These are phyloP conservation scores for Phytophthora megakarya DNA, from an alignment of 352 stramenopile genomes.

Conservation along the genomic window DNA sequence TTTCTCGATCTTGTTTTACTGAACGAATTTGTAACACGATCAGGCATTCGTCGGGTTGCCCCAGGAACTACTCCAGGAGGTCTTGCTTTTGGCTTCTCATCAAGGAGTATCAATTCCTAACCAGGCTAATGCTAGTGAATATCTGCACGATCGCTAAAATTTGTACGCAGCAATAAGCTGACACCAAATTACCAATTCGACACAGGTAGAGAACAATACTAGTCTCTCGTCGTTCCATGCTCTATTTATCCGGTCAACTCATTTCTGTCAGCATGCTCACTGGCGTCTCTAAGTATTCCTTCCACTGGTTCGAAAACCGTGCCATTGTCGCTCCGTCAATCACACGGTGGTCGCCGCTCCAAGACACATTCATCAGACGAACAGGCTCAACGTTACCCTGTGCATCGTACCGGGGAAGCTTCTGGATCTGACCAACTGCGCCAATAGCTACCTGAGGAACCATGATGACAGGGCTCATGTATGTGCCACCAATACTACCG, in stretches of 20 bases:
- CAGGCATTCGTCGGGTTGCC: conserved; percentile 70
- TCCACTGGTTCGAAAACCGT: conserved; percentile 97
- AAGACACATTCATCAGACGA: conserved; percentile 96
- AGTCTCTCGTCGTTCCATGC: background rate
- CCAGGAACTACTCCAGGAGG: conserved; percentile 71
- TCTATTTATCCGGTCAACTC: conserved; percentile 54
- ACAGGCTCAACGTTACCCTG: conserved; percentile 85
- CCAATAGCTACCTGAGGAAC: conserved; percentile 97
- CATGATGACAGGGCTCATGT: conserved; percentile 96
- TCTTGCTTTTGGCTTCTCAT: conserved; percentile 63
- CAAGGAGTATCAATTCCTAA: conserved; percentile 76
- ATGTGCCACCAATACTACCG: conserved; percentile 97
- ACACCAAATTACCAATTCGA: background rate
- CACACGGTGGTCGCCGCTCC: conserved; percentile 97
- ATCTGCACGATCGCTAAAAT: conserved; percentile 24
- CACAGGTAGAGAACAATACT: background rate
- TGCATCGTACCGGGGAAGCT: conserved; percentile 93
- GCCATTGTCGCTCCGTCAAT: conserved; percentile 98
- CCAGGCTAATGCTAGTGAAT: conserved; percentile 39
- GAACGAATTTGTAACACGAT: background rate
- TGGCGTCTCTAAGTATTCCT: conserved; percentile 95
- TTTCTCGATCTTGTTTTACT: background rate
- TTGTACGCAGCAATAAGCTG: background rate
- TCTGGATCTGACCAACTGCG: conserved; percentile 96
- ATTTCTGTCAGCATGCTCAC: conserved; percentile 91